Conservation (phyloP, 1,284 basidiomycete species). For the Violaceomyces palustris region DNA sequence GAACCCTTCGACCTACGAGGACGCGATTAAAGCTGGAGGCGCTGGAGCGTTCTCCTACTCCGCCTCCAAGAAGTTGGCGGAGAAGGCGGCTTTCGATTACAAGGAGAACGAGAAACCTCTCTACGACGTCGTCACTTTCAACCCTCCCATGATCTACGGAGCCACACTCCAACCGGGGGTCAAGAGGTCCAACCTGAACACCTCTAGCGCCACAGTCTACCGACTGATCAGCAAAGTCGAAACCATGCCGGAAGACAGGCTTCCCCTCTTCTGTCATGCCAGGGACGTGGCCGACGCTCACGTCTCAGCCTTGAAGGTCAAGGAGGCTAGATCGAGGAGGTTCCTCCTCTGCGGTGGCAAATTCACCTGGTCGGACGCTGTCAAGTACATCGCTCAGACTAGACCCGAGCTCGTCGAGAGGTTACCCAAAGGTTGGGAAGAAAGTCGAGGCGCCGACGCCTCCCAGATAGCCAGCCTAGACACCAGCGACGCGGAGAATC, state of each 20-base stretch:
- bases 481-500: conserved; percentile 21
- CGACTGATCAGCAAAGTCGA: conserved; percentile 30
- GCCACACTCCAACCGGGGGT: conserved; percentile 32
- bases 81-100: conserved; percentile 45
- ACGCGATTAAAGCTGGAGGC: conserved; percentile 31
- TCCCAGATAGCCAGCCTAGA: conserved; percentile 25
- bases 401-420: conserved; percentile 26
- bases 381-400: conserved; percentile 23
- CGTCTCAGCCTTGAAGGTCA: conserved; percentile 23
- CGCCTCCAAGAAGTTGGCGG: conserved; percentile 43
- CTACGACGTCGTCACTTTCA: conserved; percentile 31
- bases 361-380: conserved; percentile 38
- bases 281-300: conserved; percentile 46
- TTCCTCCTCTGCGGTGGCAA: conserved; percentile 37
- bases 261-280: conserved; percentile 51
- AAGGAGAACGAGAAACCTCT: conserved; percentile 26
- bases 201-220: conserved; percentile 40
- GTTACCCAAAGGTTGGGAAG: conserved; percentile 42
- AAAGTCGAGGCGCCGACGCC: too few species aligned
- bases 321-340: conserved; percentile 26
- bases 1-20: conserved; percentile 36
- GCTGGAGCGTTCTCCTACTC: conserved; percentile 41
- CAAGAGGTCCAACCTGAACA: conserved; percentile 36
- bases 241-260: conserved; percentile 43
- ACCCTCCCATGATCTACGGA: conserved; percentile 48